phyloP scores from a whole-genome alignment of 1,139 yeast species.

The Spencermartinsiella ligniputridi region DNA sequence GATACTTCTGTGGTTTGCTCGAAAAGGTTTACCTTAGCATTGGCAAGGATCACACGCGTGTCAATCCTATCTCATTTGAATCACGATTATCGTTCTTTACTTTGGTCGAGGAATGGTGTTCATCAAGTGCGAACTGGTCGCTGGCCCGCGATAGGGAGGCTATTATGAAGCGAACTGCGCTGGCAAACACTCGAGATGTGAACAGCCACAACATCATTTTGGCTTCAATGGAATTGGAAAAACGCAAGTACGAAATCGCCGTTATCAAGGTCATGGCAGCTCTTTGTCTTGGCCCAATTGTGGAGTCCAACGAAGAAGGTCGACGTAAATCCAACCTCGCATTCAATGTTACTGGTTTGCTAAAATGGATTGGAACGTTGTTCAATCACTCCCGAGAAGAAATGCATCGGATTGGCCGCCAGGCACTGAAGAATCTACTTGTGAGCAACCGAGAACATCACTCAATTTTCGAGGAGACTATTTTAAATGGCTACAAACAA shows the following conservation, averaged over 20 bases:
- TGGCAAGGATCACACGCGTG: conserved; percentile 38
- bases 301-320: conserved; percentile 25
- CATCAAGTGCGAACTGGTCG: conserved; percentile 64
- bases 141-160: conserved; percentile 65
- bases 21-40: conserved; percentile 56
- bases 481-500: conserved; percentile 53
- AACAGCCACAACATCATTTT: conserved; percentile 42
- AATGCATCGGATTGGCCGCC: conserved; percentile 59
- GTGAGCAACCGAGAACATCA: conserved; percentile 52
- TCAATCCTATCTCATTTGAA: conserved; percentile 72
- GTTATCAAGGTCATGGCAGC: conserved; percentile 82
- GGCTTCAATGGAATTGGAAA: conserved; percentile 83
- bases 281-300: conserved; percentile 49
- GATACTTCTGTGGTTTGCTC: conserved; percentile 74
- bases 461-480: conserved; percentile 58
- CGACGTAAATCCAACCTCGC: conserved; percentile 44
- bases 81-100: conserved; percentile 81
- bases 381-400: conserved; percentile 57
- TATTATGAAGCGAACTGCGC: conserved; percentile 43
- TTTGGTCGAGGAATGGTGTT: conserved; percentile 91
- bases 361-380: conserved; percentile 75
- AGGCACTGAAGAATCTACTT: conserved; percentile 69
- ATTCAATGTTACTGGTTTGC: conserved; percentile 63
- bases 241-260: conserved; percentile 63
- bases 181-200: conserved; percentile 26